Conservation (phyloP, 805 yeast genomes). For the Starmerella tilneyi region DNA sequence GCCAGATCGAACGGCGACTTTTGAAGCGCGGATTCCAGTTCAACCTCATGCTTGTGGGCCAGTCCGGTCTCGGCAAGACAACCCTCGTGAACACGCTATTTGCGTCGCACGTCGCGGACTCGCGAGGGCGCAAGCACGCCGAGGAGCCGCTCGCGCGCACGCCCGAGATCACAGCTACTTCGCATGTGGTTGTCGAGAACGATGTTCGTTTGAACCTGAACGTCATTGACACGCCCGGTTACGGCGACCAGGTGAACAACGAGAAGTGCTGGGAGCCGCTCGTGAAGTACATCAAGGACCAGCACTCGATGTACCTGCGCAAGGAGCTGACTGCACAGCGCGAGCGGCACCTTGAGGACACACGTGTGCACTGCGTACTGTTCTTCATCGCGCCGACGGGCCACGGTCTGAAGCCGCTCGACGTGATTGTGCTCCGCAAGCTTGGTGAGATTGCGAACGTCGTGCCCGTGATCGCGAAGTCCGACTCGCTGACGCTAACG, state of each 20-base stretch:
- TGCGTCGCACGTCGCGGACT: conserved; percentile 63
- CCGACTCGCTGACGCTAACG: conserved; percentile 76
- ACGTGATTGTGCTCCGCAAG: conserved; percentile 70
- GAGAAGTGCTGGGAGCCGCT: conserved; percentile 96
- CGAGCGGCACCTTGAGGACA: conserved; percentile 68
- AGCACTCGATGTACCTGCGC: conserved; percentile 81
- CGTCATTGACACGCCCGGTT: conserved; percentile 94
- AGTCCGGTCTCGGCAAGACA: conserved; percentile 88
- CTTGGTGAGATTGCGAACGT: conserved; percentile 85
- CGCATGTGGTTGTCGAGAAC: conserved; percentile 58
- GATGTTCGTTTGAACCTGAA: conserved; percentile 77
- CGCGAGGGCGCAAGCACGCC: conserved; percentile 59
- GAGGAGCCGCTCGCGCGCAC: conserved; percentile 74
- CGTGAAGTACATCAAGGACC: conserved; percentile 88
- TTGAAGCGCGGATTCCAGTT: conserved; percentile 89
- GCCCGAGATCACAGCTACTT: conserved; percentile 53
- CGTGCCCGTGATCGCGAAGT: conserved; percentile 88
- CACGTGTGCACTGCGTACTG: conserved; percentile 87
- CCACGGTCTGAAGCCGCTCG: conserved; percentile 73
- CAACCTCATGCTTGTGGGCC: conserved; percentile 84
- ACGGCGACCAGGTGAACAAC: conserved; percentile 92
- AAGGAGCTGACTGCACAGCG: conserved; percentile 92
- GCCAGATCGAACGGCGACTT: conserved; percentile 86
- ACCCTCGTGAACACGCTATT: conserved; percentile 86
- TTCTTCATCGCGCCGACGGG: conserved; percentile 87